These are phyloP conservation scores for Solidago caesia DNA, from an alignment of 129 eudicot genomes.

Conservation along the genomic window DNA sequence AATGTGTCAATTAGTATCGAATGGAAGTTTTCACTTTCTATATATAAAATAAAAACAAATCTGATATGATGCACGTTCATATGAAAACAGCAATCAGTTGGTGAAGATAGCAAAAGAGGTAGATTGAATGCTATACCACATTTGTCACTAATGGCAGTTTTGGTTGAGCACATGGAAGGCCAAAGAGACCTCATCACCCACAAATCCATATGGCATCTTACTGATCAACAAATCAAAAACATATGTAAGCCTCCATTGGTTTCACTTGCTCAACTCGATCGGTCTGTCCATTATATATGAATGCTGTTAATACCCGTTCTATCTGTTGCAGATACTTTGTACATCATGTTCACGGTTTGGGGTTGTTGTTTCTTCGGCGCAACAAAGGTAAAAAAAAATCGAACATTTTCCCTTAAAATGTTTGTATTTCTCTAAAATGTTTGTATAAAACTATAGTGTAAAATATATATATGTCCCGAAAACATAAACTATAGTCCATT, in stretches of 20 bases:
- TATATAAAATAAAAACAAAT: too few species aligned
- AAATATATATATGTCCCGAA: background rate
- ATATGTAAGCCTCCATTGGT: constrained; percentile 56
- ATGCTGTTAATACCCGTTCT: background rate
- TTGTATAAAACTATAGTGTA: background rate
- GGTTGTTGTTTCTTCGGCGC: constrained; percentile 94
- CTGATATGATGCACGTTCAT: background rate
- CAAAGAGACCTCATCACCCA: constrained; percentile 88
- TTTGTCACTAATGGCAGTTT: constrained; percentile 83
- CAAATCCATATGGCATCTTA: constrained; percentile 91
- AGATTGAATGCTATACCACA: constrained; percentile 68
- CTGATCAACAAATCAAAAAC: constrained; percentile 72
- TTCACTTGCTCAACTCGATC: background rate
- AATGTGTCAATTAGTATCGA: too few species aligned
- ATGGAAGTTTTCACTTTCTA: too few species aligned
- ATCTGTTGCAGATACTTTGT: constrained; percentile 55
- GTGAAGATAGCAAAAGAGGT: constrained; percentile 38
- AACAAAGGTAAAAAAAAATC: constrained; percentile 49
- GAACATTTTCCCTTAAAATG: background rate
- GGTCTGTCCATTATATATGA: background rate
- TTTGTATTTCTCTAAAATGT: background rate
- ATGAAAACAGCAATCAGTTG: constrained; percentile 15
- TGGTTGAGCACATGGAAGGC: constrained; percentile 85
- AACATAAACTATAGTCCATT: background rate
- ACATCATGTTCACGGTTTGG: constrained; percentile 91